Base-by-base conservation (phyloP, 2,329 filamentous ascomycete genomes). In the Botrytis galanthina region DNA sequence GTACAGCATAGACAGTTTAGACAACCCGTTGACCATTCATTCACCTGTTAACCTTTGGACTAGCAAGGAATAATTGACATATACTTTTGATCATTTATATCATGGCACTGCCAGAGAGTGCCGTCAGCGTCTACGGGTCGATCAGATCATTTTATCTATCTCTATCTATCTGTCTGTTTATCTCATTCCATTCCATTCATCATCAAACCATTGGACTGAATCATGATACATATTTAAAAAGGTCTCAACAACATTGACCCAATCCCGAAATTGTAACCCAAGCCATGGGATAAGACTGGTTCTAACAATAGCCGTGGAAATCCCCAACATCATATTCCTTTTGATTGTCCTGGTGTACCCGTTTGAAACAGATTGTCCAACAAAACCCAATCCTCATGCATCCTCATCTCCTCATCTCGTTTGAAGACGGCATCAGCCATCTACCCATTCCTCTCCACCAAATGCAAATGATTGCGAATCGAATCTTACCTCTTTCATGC, bases 41-140 rank as follows among this genome's bases (percentile, higher is more conserved):
- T 42, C 7, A 22, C 10, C 10, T 32, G 32, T 7, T n/a, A 10
- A 9, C 29, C 20, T 14, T n/a, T 32, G 35, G 46, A 48, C 29
- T 26, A 66, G 44, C 44, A 48, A 48, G 63, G 63, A 35, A 69
- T 29, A 26, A 57, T 69, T 20, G n/a, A 57, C 16, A 48, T 48
- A 18, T 26, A 66, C 61, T 51, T 16, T 61, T 48, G 32, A 66
- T 51, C 29, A 16, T 35, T 18, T 63, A 12, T 46, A 32, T 48
- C 42, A 35, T 18, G 35, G 32, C 70, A 64, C 59, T 54, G 60
- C 59, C 70, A 71, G 70, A 64, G 63, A 51, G 59, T 64, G 59
- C 69, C 69, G 26, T 35, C 69, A 71, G 59, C 69, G n/a, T 63
- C 60, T 71, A 44, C 44, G 42, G 62, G 62, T 51, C 35, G 29